Evolutionary conservation across 441 rosid species (phyloP).

Genomic region (Pelargonium fulgidum): DNA sequence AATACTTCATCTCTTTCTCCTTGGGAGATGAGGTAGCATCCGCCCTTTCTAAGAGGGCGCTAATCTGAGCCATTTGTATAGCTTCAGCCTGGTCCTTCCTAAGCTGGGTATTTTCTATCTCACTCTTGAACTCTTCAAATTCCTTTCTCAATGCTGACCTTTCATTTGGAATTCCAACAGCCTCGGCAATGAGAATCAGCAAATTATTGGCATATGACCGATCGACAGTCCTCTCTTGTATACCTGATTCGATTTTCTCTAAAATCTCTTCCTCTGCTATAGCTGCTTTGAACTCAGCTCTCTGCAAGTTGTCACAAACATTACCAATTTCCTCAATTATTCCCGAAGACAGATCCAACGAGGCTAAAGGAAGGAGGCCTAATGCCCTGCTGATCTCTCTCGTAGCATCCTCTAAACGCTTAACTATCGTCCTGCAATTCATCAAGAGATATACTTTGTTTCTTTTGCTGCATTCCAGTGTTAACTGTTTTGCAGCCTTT

Average conservation of each 20-base stretch:
- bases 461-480: conserved; percentile 36
- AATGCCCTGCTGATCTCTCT: conserved; percentile 49
- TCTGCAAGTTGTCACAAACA: conserved; percentile 41
- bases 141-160: conserved; percentile 41
- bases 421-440: conserved; percentile 42
- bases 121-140: conserved; percentile 51
- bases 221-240: conserved; percentile 51
- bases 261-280: conserved; percentile 50
- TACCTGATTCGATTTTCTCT: conserved; percentile 55
- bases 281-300: conserved; percentile 54
- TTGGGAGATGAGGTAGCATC: conserved; percentile 51
- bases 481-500: conserved; percentile 43
- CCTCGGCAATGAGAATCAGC: conserved; percentile 45
- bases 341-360: conserved; percentile 41
- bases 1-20: conserved; percentile 49
- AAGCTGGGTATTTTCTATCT: conserved; percentile 47
- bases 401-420: conserved; percentile 29
- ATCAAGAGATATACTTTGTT: conserved; percentile 54
- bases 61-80: conserved; percentile 66
- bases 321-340: conserved; percentile 35
- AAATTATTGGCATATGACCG: conserved; percentile 50
- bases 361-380: conserved; percentile 47
- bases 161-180: conserved; percentile 54
- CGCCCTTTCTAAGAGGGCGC: conserved; percentile 57
- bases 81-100: conserved; percentile 62